Evolutionary conservation across 2,329 filamentous ascomycete species (phyloP).

Genomic region (Leptographium wingfieldii): DNA sequence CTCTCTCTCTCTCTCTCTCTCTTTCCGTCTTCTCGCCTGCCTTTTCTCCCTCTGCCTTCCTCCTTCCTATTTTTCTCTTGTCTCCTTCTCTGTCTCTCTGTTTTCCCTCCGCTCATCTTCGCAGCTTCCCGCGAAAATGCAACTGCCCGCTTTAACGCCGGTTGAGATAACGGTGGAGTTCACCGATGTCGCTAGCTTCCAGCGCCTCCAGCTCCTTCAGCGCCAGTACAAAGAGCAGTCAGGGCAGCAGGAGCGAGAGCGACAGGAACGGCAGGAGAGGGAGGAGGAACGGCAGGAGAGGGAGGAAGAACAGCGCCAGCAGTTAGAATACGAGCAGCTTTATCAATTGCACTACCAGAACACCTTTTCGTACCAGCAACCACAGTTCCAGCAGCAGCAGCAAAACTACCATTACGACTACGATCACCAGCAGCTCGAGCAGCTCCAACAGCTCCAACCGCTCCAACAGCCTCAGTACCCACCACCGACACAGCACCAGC

Average conservation of each 20-base stretch:
- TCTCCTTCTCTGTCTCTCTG: conserved; percentile 1
- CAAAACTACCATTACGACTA: neutral
- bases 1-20: neutral
- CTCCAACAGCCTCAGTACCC: neutral
- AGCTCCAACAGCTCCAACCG: conserved; percentile 5
- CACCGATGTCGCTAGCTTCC: conserved; percentile 16
- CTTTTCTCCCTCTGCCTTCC: neutral
- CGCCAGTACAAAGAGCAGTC: conserved; percentile 5
- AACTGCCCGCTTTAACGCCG: conserved; percentile 32
- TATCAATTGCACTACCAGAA: neutral
- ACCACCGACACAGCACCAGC: conserved; percentile 9
- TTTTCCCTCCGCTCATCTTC: neutral
- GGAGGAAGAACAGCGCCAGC: conserved; percentile 10
- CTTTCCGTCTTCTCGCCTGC: neutral
- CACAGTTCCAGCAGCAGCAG: neutral
- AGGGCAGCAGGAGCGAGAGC: conserved; percentile 2
- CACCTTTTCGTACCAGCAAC: neutral
- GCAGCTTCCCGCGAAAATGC: conserved; percentile 31
- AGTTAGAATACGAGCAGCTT: conserved; percentile 3
- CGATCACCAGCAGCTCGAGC: conserved; percentile 9
- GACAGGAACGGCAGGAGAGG: neutral
- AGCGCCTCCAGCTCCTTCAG: conserved; percentile 8
- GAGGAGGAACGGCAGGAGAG: neutral
- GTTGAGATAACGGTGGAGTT: conserved; percentile 28
- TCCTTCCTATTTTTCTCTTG: conserved; percentile 4